Evolutionary conservation across 2,329 filamentous ascomycete genomes (phyloP), one percentile per base, ranked within the genome.

Genomic region (Epichloe sibirici): DNA sequence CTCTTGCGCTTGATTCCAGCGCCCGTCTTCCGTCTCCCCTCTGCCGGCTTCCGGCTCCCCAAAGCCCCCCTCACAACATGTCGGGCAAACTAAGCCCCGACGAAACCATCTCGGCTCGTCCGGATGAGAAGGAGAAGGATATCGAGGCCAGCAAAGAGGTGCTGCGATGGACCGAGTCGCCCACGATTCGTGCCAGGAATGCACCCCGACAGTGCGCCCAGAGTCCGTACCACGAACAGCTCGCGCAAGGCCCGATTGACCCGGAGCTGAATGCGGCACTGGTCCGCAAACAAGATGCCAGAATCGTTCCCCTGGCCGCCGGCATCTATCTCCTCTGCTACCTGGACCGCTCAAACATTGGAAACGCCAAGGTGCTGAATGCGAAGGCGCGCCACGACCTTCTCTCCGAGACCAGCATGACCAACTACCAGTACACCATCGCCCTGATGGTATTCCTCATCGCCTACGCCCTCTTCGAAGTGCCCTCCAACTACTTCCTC

Each of bases 331-430:
- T 86, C 45, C 73, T 86, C 23, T 83, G 79, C 65, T 86, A 83
- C 62, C 74, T 86, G 25, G 83, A 86, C 65, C 73, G 80, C 44
- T 77, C 79, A 52, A 87, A 86, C 64, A 86, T 87, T 53, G 82
- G 81, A 61, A 85, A 85, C 62, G 81, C 82, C 43, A 82, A 79
- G 65, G 78, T 85, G 28, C 71, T 86, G 56, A 86, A 87, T 62
- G 69, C 74, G 21, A 71, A 77, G 11, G 76, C 76, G 0, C 64
- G 73, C 45, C 70, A 86, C 63, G 81, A 85, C 66, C 74, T 88
- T 57, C 74, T 85, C 38, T 71, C 73, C 17, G 75, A 80, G 60
- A 82, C 82, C 2, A 58, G 73, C 56, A 84, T 86, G 77, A 79
- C 76, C 2, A 72, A 76, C 49, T 71, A 75, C 61, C 72, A 85